phyloP scores from a whole-genome alignment of 73 alveolate species.

The Blepharisma stoltei region DNA sequence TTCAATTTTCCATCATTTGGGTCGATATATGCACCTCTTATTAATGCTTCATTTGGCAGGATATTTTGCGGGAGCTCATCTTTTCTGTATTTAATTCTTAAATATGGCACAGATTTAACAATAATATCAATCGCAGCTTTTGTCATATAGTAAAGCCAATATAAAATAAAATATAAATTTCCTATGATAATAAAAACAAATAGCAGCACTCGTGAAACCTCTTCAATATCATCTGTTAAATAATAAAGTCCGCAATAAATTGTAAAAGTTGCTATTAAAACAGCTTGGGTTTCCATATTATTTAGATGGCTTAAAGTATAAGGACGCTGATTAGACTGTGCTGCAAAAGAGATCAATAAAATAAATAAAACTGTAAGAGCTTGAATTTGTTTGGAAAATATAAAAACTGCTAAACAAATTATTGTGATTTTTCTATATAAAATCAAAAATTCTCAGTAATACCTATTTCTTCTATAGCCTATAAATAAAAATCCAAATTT shows the following conservation, averaged over 20 bases:
- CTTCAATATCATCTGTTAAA: slow-evolving; percentile 10
- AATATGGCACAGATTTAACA: background rate
- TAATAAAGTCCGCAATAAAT: slow-evolving; percentile 22
- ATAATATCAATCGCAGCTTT: slow-evolving; percentile 6
- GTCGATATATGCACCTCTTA: too few relatives aligned
- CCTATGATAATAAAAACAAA: background rate
- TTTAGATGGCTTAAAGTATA: background rate
- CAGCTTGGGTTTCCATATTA: slow-evolving; percentile 17
- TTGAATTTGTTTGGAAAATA: background rate
- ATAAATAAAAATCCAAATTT: slow-evolving; percentile 62
- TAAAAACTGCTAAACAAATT: slow-evolving; percentile 16
- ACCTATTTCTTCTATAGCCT: slow-evolving; percentile 56
- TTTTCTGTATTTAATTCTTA: background rate
- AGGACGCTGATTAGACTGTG: slow-evolving; percentile 1
- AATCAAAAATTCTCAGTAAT: slow-evolving; percentile 62
- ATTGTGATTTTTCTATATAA: slow-evolving; percentile 27
- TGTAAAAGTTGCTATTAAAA: slow-evolving; percentile 4
- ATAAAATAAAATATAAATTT: background rate
- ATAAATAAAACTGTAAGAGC: slow-evolving; percentile 5
- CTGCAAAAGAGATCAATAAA: background rate
- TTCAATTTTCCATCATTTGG: too few relatives aligned
- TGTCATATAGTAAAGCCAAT: slow-evolving; percentile 14
- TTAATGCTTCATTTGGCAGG: too few relatives aligned
- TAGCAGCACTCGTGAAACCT: background rate
- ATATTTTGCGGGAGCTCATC: background rate